A percentile compares a stretch with the other conserved stretches of the same genome.
phyloP scores from a whole-genome alignment of 2,329 filamentous ascomycete genomes.

The Phyllosticta paracitricarpa region DNA sequence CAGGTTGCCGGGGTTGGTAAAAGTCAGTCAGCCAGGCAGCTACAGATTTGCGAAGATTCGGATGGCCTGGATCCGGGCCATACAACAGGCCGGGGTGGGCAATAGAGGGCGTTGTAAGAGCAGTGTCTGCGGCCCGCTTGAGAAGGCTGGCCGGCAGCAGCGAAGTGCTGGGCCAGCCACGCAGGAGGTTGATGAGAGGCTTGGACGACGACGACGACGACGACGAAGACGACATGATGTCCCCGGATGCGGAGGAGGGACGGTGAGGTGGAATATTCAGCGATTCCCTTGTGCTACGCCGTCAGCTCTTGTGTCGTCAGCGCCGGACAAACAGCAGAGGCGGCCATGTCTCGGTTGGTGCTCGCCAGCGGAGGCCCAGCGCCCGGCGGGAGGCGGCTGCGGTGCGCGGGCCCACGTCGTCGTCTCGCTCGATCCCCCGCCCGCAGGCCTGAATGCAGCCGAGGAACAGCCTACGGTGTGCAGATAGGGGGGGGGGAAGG shows the following conservation, averaged over 20 bases:
- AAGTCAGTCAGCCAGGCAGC: constrained; percentile 59
- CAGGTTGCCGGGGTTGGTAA: constrained; percentile 41
- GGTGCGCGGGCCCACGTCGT: no score
- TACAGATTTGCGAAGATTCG: constrained; percentile 57
- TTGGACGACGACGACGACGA: background rate
- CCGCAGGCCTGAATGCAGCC: no score
- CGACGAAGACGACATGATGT: background rate
- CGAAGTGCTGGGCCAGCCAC: constrained; percentile 56
- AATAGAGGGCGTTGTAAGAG: constrained; percentile 50
- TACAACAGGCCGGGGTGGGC: constrained; percentile 62
- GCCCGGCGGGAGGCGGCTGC: no score
- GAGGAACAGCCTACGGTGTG: background rate
- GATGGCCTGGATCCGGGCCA: constrained; percentile 66
- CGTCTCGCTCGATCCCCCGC: no score
- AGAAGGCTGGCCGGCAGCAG: constrained; percentile 59
- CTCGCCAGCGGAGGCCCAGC: background rate
- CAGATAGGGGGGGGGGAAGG: background rate
- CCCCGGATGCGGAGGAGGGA: background rate
- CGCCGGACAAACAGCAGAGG: background rate
- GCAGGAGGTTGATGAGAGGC: constrained; percentile 51
- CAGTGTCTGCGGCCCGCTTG: constrained; percentile 47
- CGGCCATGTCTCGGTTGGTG: background rate
- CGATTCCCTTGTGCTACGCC: background rate
- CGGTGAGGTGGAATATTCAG: background rate
- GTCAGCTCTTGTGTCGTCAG: background rate